phyloP scores from a whole-genome alignment of 75 land plant species.

The Cunninghamia lanceolata region DNA sequence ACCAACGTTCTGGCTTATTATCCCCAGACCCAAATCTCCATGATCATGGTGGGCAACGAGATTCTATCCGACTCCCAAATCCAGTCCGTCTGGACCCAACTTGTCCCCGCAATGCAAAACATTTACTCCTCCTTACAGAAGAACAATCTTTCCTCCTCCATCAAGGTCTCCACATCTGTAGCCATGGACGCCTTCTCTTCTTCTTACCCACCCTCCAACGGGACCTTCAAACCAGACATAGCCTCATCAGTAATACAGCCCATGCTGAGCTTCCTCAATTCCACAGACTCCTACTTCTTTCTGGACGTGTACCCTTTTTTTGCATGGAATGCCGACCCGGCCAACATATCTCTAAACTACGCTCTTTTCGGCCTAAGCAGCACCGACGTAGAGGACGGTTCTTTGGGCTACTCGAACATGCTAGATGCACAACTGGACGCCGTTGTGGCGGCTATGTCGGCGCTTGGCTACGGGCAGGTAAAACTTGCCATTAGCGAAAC shows the following conservation, averaged over 20 bases:
- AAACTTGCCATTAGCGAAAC: constrained; percentile 69
- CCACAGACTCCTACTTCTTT: constrained; percentile 47
- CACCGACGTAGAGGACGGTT: constrained; percentile 24
- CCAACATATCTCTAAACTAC: constrained; percentile 32
- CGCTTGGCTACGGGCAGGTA: constrained; percentile 59
- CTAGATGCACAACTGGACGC: constrained; percentile 91
- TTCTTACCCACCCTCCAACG: constrained; percentile 36
- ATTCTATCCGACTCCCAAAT: constrained; percentile 29
- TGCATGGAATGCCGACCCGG: constrained; percentile 39
- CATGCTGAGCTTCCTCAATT: constrained; percentile 51
- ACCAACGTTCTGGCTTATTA: constrained; percentile 19
- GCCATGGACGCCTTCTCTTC: constrained; percentile 38
- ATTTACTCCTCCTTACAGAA: constrained; percentile 23
- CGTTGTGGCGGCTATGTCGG: constrained; percentile 62
- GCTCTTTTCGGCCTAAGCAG: constrained; percentile 39
- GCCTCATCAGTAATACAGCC: constrained; percentile 19
- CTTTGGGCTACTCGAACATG: constrained; percentile 59
- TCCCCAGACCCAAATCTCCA: constrained; percentile 40
- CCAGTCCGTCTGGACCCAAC: constrained; percentile 4
- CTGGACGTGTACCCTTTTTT: constrained; percentile 80
- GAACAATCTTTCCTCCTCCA: constrained; percentile 7
- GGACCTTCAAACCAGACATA: constrained; percentile 15
- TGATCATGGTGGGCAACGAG: constrained; percentile 72
- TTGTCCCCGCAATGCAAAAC: constrained; percentile 44
- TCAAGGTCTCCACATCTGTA: constrained; percentile 35